Evolutionary conservation across 441 rosid genomes (phyloP).

Genomic region (Theobroma grandiflorum): DNA sequence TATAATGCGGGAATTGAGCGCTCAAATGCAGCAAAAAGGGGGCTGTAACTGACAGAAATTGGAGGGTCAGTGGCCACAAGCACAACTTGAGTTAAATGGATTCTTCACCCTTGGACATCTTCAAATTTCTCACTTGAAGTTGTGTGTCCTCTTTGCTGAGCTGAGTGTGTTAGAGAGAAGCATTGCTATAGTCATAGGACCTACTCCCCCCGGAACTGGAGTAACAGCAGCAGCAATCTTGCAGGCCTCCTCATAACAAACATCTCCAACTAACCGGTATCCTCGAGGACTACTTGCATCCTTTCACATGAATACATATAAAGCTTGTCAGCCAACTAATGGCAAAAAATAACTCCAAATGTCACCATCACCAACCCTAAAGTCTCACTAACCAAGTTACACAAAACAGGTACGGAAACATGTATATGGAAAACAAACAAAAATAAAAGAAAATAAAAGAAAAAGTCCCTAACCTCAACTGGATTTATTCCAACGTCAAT

Average conservation of each 20-base stretch:
- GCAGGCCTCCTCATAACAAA: conserved; percentile 82
- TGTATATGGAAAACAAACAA: not conserved
- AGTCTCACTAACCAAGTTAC: not conserved
- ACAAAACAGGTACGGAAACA: not conserved
- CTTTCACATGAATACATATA: conserved; percentile 41
- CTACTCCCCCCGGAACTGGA: conserved; percentile 94
- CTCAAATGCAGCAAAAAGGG: not conserved
- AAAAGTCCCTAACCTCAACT: conserved; percentile 60
- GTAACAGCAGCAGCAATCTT: conserved; percentile 82
- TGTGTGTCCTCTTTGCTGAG: conserved; percentile 66
- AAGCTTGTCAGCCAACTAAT: conserved; percentile 16
- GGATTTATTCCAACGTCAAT: conserved; percentile 93
- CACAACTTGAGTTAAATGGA: not conserved
- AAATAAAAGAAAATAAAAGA: not conserved
- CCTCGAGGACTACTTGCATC: conserved; percentile 68
- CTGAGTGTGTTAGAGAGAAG: conserved; percentile 79
- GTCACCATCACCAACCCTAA: not conserved
- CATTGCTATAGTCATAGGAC: conserved; percentile 96
- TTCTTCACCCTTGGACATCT: not conserved
- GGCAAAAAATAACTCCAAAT: no score
- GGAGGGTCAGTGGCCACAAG: not conserved
- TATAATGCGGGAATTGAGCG: not conserved
- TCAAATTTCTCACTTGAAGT: conserved; percentile 49
- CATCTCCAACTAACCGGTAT: conserved; percentile 78
- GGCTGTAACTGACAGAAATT: not conserved